Conservation (phyloP, 257 asterid genomes). For the Plantago ovata region DNA sequence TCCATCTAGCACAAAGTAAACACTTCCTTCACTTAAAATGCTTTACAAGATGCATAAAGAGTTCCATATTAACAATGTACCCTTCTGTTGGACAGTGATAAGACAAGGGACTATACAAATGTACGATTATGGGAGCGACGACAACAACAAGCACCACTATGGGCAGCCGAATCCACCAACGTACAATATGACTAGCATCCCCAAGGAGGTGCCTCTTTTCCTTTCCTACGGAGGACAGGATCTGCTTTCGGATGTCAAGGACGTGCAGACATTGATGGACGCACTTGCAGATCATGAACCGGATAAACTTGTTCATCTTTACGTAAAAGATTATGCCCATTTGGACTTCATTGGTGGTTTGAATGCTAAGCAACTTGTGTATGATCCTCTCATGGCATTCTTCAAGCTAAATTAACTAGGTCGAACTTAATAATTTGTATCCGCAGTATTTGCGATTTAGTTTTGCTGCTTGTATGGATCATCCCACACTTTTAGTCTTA, state of each 20-base stretch:
- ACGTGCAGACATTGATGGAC: constrained; percentile 38
- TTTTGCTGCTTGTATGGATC: too few species aligned
- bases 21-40: neutral
- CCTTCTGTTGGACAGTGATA: constrained; percentile 25
- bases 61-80: too few species aligned
- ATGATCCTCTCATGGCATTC: constrained; percentile 44
- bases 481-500: too few species aligned
- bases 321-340: constrained; percentile 46
- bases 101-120: constrained; percentile 40
- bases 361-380: constrained; percentile 52
- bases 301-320: constrained; percentile 36
- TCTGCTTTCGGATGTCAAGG: constrained; percentile 43
- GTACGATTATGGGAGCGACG: constrained; percentile 51
- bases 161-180: constrained; percentile 50
- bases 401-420: constrained; percentile 25
- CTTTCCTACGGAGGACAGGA: constrained; percentile 61
- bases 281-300: constrained; percentile 33
- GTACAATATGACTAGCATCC: constrained; percentile 41
- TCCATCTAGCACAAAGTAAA: constrained; percentile 47
- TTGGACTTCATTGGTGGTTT: constrained; percentile 50
- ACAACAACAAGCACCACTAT: constrained; percentile 46
- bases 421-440: too few species aligned
- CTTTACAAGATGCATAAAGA: neutral
- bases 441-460: too few species aligned
- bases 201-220: constrained; percentile 48